Base-by-base conservation (phyloP, 805 yeast genomes). In the Starmerella riodocensis region DNA sequence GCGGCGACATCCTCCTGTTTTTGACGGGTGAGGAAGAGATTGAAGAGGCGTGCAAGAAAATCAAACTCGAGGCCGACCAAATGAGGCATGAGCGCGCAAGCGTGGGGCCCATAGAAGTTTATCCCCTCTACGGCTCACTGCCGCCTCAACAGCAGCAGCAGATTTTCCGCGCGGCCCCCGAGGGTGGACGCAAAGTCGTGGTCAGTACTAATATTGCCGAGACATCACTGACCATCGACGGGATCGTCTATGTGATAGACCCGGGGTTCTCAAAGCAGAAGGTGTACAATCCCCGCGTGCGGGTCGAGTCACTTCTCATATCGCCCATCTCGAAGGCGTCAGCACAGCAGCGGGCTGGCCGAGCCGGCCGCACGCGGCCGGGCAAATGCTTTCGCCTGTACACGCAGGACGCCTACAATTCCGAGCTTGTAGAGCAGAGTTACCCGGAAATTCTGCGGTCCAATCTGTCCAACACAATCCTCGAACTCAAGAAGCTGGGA, bases 351-450 rank as follows among this genome's bases (percentile, higher is more conserved):
- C 75, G 98, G 62, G 97, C 97, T 26, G 98, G 98, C 72, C 82
- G 98, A 72, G 98, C 98, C 40, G 98, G 98, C 66, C 88, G 98
- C 74, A 88, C 96, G 6, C 74, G 94, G 55, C 95, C 97, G 13
- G 98, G 98, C 57, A 88, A 91, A 61, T 88, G 96, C 63, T 88
- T 88, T 72, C 71, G 98, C 56, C 67, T 88, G 39, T 88, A 88
- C 64, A 91, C 98, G 1, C 96, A 91, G 58, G 96, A 85, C 53
- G 96, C 97, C 1, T 88, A 84, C 68, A 76, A 84, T 56, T 80
- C 82, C 57, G 97, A 91, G 59, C 69, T 88, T 53, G 81, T 84
- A 47, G 95, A 88, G 55, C 97, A 93, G 59, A 80, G 93, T 53
- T 83, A 88, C 55, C 98, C 98, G 1, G 98, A 88, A 63, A 86